Evolutionary conservation across 2,329 filamentous ascomycete genomes (phyloP).

Genomic region (Lojkania enalia): DNA sequence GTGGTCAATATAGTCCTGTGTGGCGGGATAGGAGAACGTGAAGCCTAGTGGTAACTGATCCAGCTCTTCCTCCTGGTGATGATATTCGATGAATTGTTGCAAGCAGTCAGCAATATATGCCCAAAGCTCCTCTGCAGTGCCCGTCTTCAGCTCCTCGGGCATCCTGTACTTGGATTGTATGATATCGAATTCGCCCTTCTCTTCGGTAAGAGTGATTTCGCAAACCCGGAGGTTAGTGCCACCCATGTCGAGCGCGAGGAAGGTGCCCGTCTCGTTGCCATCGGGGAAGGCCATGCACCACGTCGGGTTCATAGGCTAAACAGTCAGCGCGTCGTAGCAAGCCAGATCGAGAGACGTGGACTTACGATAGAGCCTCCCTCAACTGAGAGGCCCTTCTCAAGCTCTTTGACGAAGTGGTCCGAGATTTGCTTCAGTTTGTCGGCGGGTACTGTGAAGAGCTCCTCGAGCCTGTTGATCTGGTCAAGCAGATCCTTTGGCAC

Average conservation of each 20-base stretch:
- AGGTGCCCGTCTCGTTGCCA: slow-evolving; percentile 84
- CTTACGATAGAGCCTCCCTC: slow-evolving; percentile 92
- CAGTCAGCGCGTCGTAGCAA: not conserved
- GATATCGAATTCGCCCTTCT: slow-evolving; percentile 92
- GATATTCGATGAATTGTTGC: slow-evolving; percentile 86
- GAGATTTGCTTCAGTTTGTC: slow-evolving; percentile 88
- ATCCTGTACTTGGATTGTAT: slow-evolving; percentile 96
- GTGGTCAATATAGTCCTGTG: slow-evolving; percentile 91
- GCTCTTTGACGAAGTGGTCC: slow-evolving; percentile 83
- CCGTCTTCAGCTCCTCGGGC: slow-evolving; percentile 90
- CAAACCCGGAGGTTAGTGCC: slow-evolving; percentile 95
- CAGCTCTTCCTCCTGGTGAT: slow-evolving; percentile 70
- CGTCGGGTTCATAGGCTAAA: slow-evolving; percentile 93
- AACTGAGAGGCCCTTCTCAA: slow-evolving; percentile 81
- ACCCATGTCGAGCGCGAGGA: slow-evolving; percentile 91
- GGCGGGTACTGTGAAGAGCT: slow-evolving; percentile 76
- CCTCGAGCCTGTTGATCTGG: slow-evolving; percentile 83
- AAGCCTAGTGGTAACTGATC: slow-evolving; percentile 80
- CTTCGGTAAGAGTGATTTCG: slow-evolving; percentile 84
- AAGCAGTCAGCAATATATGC: slow-evolving; percentile 94
- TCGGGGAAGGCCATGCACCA: slow-evolving; percentile 94
- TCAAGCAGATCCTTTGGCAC: slow-evolving; percentile 80
- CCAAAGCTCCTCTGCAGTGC: slow-evolving; percentile 85
- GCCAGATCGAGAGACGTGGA: slow-evolving; percentile 19
- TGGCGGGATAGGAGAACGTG: slow-evolving; percentile 95